These are phyloP conservation scores for Alternaria conjuncta DNA, from an alignment of 2,329 filamentous ascomycete species.

Conservation along the genomic window DNA sequence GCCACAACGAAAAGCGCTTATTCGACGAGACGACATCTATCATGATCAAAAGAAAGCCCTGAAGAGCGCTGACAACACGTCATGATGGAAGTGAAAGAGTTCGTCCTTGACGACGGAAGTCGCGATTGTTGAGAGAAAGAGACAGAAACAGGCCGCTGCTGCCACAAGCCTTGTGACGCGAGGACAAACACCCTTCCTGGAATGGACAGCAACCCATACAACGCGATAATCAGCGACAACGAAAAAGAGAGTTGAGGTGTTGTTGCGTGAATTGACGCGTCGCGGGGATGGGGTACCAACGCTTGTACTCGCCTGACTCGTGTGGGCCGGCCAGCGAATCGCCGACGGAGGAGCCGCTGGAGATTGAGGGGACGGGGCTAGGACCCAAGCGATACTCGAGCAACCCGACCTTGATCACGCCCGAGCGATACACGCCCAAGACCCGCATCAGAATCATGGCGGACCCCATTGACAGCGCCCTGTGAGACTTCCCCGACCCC, in stretches of 20 bases:
- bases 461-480: constrained; percentile 67
- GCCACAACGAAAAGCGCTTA: background rate
- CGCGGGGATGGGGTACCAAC: constrained; percentile 17
- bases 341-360: constrained; percentile 17
- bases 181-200: background rate
- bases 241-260: constrained; percentile 7
- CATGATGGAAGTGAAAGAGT: too few species aligned
- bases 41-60: background rate
- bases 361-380: constrained; percentile 28
- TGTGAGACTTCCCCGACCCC: constrained; percentile 59
- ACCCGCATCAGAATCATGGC: constrained; percentile 33
- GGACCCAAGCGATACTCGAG: constrained; percentile 21
- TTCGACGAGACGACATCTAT: background rate
- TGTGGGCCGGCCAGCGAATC: constrained; percentile 16
- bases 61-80: background rate
- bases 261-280: constrained; percentile 10
- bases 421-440: constrained; percentile 5
- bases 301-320: constrained; percentile 28
- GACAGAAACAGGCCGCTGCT: background rate
- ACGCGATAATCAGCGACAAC: background rate
- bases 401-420: constrained; percentile 24
- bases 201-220: background rate
- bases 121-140: background rate
- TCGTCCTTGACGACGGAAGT: background rate
- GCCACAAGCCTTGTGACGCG: background rate